phyloP scores from a whole-genome alignment of 345 rosid species.

The Lepidium didymum region DNA sequence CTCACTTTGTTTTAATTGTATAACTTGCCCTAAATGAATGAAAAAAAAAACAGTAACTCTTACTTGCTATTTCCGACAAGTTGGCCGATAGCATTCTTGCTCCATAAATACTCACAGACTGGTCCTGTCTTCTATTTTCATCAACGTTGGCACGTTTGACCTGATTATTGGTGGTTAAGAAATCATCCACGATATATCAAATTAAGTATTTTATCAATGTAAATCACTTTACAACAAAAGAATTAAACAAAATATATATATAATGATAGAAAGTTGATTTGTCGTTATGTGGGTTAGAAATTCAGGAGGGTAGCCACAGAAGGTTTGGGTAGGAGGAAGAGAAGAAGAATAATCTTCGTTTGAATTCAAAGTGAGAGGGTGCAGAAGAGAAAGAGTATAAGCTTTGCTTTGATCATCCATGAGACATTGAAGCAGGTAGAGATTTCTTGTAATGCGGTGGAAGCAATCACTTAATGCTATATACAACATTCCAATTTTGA shows the following conservation, averaged over 20 bases:
- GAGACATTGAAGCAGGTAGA: slow-evolving; percentile 29
- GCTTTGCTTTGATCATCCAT: slow-evolving; percentile 19
- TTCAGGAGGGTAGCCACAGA: background rate
- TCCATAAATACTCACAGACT: too few species aligned
- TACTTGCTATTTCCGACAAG: too few species aligned
- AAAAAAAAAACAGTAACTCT: too few species aligned
- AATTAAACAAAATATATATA: background rate
- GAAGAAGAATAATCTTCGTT: slow-evolving; percentile 6
- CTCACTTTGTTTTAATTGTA: too few species aligned
- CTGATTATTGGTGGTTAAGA: too few species aligned
- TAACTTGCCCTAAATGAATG: too few species aligned
- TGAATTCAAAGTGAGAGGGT: slow-evolving; percentile 16
- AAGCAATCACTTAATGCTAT: slow-evolving; percentile 25
- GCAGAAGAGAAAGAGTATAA: slow-evolving; percentile 5
- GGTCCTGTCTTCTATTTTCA: too few species aligned
- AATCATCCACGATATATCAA: background rate
- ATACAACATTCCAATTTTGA: slow-evolving; percentile 30
- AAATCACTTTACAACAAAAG: background rate
- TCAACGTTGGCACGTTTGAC: too few species aligned
- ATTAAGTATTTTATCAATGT: background rate
- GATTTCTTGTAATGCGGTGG: slow-evolving; percentile 17
- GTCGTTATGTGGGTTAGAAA: background rate
- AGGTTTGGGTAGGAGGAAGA: background rate
- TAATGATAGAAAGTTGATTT: too few species aligned
- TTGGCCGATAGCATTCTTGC: too few species aligned